These are phyloP conservation scores for Quercus aquifolioides DNA, from an alignment of 306 rosid genomes.

Conservation along the genomic window DNA sequence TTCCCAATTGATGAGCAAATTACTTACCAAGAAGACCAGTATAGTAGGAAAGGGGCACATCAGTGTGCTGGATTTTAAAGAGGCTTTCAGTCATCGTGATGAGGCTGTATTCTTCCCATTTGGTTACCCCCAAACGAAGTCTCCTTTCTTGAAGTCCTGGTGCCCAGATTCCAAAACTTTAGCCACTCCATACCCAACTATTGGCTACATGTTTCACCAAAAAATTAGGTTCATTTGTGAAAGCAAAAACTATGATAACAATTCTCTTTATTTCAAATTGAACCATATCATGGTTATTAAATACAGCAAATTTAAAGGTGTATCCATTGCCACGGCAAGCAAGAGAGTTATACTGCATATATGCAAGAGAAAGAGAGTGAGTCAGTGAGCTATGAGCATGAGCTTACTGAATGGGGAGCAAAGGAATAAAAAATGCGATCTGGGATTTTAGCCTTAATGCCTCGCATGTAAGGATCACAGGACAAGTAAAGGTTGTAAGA, in stretches of 20 bases:
- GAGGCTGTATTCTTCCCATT: slow-evolving; percentile 57
- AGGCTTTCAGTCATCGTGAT: slow-evolving; percentile 24
- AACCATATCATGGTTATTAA: too few species aligned
- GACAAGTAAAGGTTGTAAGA: slow-evolving; percentile 31
- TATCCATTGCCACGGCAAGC: not conserved
- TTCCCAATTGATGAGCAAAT: not conserved
- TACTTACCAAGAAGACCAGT: slow-evolving; percentile 28
- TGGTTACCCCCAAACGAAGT: slow-evolving; percentile 41
- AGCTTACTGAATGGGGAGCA: slow-evolving; percentile 40
- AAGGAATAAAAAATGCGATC: slow-evolving; percentile 21
- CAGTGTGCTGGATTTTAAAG: slow-evolving; percentile 39
- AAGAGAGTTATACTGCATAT: not conserved
- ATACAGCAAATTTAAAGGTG: too few species aligned
- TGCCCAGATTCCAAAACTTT: slow-evolving; percentile 47
- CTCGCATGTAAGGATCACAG: slow-evolving; percentile 66
- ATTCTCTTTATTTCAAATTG: too few species aligned
- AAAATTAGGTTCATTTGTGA: not conserved
- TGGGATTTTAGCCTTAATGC: slow-evolving; percentile 7
- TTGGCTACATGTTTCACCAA: not conserved
- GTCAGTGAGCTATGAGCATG: too few species aligned
- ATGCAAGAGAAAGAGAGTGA: not conserved
- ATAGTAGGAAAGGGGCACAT: slow-evolving; percentile 52
- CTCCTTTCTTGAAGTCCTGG: slow-evolving; percentile 44
- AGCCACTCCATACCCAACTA: slow-evolving; percentile 49
- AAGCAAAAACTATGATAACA: not conserved